Conservation (phyloP, 805 yeast species). For the Kodamaea lidongshanica region DNA sequence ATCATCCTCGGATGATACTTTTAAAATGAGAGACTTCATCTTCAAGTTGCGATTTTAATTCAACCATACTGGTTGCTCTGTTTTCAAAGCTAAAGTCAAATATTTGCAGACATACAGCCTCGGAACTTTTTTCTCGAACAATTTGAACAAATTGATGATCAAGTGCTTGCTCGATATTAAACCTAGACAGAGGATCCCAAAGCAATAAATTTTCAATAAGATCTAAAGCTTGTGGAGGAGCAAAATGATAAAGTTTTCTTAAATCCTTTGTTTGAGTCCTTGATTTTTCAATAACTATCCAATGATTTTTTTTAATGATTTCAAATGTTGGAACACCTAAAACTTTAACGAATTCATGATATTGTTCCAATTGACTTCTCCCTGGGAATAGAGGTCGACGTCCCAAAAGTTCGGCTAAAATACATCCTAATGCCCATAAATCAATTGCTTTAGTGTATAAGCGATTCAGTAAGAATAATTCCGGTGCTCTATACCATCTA, state of each 20-base stretch:
- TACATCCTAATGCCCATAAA: constrained; percentile 93
- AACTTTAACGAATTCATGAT: constrained; percentile 58
- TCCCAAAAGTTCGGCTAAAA: constrained; percentile 76
- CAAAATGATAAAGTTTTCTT: constrained; percentile 57
- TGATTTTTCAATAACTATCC: constrained; percentile 31
- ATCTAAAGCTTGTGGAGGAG: constrained; percentile 44
- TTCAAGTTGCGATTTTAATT: constrained; percentile 13
- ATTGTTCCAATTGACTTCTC: constrained; percentile 62
- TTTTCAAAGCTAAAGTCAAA: constrained; percentile 69
- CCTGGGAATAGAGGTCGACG: constrained; percentile 79
- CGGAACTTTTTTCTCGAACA: constrained; percentile 52
- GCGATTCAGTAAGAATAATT: constrained; percentile 58
- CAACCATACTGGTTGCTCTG: constrained; percentile 13
- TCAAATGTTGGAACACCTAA: constrained; percentile 64
- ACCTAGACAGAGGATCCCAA: constrained; percentile 58
- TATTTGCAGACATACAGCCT: constrained; percentile 42
- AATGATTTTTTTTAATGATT: constrained; percentile 26
- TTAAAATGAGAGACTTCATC: too few relatives aligned
- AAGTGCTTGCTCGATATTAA: constrained; percentile 49
- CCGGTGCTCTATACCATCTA: constrained; percentile 95
- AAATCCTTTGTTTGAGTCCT: constrained; percentile 36
- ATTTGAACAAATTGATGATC: constrained; percentile 48
- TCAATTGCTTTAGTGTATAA: constrained; percentile 66
- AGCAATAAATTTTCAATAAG: constrained; percentile 50
- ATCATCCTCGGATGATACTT: too few relatives aligned